A percentile compares a stretch with the other conserved stretches of the same genome.
These are phyloP conservation scores for Coemansia sp. DNA, from an alignment of 192 early-diverging fungal genomes.

Conservation along the genomic window DNA sequence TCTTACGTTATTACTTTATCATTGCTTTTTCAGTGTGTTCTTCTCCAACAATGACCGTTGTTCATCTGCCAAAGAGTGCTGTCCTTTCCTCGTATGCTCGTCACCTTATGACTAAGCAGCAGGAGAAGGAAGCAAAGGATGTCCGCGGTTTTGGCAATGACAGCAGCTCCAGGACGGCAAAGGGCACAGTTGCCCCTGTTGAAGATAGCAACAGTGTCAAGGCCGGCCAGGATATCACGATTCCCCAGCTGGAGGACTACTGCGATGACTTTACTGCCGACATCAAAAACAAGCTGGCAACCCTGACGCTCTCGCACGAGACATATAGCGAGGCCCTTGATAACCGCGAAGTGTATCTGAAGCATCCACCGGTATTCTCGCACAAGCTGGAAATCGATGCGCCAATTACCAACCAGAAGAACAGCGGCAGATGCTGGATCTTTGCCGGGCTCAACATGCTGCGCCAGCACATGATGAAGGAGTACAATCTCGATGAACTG, in stretches of 20 bases:
- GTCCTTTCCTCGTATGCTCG: conserved; percentile 41
- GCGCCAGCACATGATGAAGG: conserved; percentile 66
- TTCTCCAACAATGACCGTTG: conserved; percentile 38
- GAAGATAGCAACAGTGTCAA: background rate
- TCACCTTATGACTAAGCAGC: conserved; percentile 30
- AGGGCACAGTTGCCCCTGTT: too few relatives aligned
- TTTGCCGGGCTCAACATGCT: conserved; percentile 80
- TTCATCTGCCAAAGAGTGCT: conserved; percentile 17
- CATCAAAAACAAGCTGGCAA: conserved; percentile 68
- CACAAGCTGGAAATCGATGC: conserved; percentile 54
- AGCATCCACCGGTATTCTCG: conserved; percentile 44
- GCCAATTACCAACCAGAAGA: conserved; percentile 71
- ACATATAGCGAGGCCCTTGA: conserved; percentile 61
- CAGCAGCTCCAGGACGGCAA: background rate
- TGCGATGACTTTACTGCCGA: conserved; percentile 57
- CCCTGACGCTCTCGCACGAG: conserved; percentile 65
- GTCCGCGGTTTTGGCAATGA: background rate
- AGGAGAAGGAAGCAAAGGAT: background rate
- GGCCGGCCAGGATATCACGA: conserved; percentile 6
- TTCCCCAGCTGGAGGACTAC: conserved; percentile 38
- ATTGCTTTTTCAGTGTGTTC: background rate
- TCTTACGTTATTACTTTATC: background rate
- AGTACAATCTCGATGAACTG: conserved; percentile 77
- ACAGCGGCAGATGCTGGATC: conserved; percentile 79
- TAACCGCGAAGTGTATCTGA: conserved; percentile 53